Evolutionary conservation across 2,329 filamentous ascomycete genomes (phyloP).

Genomic region (Neonectria ditissima): DNA sequence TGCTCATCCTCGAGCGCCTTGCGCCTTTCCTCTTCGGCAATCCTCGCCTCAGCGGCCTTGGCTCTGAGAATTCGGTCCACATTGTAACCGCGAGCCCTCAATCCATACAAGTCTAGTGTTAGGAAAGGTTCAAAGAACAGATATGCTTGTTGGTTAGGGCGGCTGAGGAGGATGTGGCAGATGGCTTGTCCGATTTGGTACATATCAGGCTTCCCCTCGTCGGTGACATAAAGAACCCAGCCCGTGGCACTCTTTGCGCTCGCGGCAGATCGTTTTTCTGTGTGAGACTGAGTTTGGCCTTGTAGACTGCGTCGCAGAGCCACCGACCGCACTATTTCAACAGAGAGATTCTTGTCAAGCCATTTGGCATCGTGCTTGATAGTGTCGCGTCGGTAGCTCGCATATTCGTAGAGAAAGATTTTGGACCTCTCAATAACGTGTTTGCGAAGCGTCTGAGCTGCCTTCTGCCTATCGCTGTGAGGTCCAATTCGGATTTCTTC

Average conservation of each 20-base stretch:
- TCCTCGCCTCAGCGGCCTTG: constrained; percentile 86
- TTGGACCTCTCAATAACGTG: constrained; percentile 89
- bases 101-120: constrained; percentile 82
- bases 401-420: constrained; percentile 85
- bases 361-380: constrained; percentile 90
- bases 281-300: constrained; percentile 76
- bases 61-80: constrained; percentile 92
- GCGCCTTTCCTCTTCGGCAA: constrained; percentile 85
- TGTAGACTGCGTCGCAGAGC: constrained; percentile 81
- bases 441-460: constrained; percentile 77
- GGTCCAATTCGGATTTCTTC: constrained; percentile 80
- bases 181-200: constrained; percentile 94
- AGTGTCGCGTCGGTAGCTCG: constrained; percentile 77
- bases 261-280: constrained; percentile 80
- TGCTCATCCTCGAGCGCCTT: constrained; percentile 80
- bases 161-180: constrained; percentile 81
- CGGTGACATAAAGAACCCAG: constrained; percentile 81
- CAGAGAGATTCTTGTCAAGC: constrained; percentile 86
- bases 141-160: constrained; percentile 89
- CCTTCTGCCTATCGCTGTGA: constrained; percentile 73
- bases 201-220: constrained; percentile 76
- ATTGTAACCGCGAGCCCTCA: constrained; percentile 92
- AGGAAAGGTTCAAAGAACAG: constrained; percentile 93
- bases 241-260: constrained; percentile 65
- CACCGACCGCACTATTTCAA: constrained; percentile 83